Base-by-base conservation (phyloP, 148 eudicot species). In the Agrostemma githago region DNA sequence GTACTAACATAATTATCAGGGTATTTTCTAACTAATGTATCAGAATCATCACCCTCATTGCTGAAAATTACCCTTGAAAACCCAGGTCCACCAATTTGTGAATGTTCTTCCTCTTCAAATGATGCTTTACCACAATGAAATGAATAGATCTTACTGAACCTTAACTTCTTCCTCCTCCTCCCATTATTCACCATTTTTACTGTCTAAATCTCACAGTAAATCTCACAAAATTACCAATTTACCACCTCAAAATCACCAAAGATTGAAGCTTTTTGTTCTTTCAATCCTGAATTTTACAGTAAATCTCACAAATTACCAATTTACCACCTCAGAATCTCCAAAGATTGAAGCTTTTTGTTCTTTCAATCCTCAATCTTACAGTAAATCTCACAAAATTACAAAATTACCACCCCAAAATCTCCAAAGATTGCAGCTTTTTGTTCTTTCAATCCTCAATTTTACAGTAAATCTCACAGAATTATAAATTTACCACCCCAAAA, bases 11-110 rank as follows among this genome's bases (percentile, higher is more conserved):
- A 90, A 79, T 95, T 95, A 61, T 77, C 78, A 2, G 83, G 81
- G 81, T 92, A 92, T 66, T 79, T 72, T 40, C 82, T 76, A 14
- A 40, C 76, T 74, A 61, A 72, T 41, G 85, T 66, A 26, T 90
- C 90, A 38, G 69, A 79, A 20, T 81, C 54, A 14, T 70, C 61
- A n/a, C 87, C 85, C 10, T 95, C 97, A 79, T 95, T 95, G 79
- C 94, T 87, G 76, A 74, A 89, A 15, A 92, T 94, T 17, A 87
- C 85, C 73, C 97, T 90, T 37, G 97, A 92, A 72, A 86, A 95
- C 2, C 99, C 99, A 56, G 90, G 97, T 8, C 96, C 90, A 48
- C 99, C 99, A 69, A 95, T 92, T 71, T 86, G 97, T 41, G 92
- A 83, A 41, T 78, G 87, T 63, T 89, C 92, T 11, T 84, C 89